Conservation (phyloP, 1,139 yeast genomes). For the Williopsis jadinii region DNA sequence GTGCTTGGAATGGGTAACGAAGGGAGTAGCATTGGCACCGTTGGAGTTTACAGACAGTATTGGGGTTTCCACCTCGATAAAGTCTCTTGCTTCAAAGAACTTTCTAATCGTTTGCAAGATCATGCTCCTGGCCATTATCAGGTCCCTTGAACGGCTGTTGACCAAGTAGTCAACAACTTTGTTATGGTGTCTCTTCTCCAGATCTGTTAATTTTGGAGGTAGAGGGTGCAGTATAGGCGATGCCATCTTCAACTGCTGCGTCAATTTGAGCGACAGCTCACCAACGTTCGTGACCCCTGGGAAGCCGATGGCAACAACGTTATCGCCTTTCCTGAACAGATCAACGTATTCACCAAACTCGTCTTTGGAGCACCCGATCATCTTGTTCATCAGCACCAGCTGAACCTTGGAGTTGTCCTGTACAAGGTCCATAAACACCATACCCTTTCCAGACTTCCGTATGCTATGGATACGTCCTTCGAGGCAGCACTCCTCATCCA, state of each 20-base stretch:
- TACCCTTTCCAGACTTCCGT: conserved; percentile 57
- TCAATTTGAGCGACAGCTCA: conserved; percentile 67
- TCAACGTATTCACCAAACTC: conserved; percentile 41
- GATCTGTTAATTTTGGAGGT: conserved; percentile 55
- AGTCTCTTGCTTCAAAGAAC: conserved; percentile 49
- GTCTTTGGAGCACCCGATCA: conserved; percentile 33
- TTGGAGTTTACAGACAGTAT: conserved; percentile 63
- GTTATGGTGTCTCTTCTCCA: conserved; percentile 54
- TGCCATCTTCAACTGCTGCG: conserved; percentile 40
- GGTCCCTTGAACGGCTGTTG: conserved; percentile 40
- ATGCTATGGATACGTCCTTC: conserved; percentile 57
- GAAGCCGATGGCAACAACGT: conserved; percentile 52
- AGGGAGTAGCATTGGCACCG: conserved; percentile 90
- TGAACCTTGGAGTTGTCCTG: conserved; percentile 57
- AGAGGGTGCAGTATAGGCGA: conserved; percentile 67
- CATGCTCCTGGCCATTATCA: conserved; percentile 46
- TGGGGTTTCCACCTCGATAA: conserved; percentile 86
- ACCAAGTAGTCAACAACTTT: conserved; percentile 72
- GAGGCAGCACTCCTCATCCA: conserved; percentile 21
- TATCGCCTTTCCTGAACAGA: conserved; percentile 64
- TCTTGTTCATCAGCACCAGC: conserved; percentile 49
- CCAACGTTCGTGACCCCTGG: conserved; percentile 77
- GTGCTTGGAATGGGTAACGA: conserved; percentile 49
- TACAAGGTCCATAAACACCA: conserved; percentile 57
- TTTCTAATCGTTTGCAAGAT: conserved; percentile 49